Percentiles rank a stretch among this genome's conserved stretches.
Conservation (phyloP, 2,329 filamentous ascomycete genomes). For the Fusarium liriodendri region DNA sequence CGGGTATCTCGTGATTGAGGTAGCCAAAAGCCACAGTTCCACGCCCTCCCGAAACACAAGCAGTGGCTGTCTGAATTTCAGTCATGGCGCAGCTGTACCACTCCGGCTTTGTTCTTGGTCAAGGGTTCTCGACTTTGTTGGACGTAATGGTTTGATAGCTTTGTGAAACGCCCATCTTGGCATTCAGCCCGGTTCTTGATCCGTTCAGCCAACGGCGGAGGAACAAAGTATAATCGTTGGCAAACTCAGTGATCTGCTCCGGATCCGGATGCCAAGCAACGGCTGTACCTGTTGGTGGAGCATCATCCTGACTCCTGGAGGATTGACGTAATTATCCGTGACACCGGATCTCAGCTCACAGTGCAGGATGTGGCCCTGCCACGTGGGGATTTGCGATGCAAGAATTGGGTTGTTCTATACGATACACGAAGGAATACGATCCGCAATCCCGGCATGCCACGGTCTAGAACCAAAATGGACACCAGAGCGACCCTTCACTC, state of each 20-base stretch:
- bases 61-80: neutral
- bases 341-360: neutral
- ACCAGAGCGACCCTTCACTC: neutral
- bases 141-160: neutral
- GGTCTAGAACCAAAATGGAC: neutral
- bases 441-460: neutral
- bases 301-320: neutral
- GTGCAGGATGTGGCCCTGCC: neutral
- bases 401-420: neutral
- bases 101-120: neutral
- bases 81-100: neutral
- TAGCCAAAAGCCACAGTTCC: neutral
- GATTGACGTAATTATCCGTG: neutral
- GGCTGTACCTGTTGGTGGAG: neutral
- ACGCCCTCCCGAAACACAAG: neutral
- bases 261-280: neutral
- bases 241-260: neutral
- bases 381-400: neutral
- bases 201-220: neutral
- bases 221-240: neutral
- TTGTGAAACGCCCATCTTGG: neutral
- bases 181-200: neutral
- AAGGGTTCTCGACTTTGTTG: neutral
- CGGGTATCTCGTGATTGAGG: neutral
- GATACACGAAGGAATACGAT: neutral